Evolutionary conservation across 345 rosid species (phyloP).

Genomic region (Chamaenerion angustifolium): DNA sequence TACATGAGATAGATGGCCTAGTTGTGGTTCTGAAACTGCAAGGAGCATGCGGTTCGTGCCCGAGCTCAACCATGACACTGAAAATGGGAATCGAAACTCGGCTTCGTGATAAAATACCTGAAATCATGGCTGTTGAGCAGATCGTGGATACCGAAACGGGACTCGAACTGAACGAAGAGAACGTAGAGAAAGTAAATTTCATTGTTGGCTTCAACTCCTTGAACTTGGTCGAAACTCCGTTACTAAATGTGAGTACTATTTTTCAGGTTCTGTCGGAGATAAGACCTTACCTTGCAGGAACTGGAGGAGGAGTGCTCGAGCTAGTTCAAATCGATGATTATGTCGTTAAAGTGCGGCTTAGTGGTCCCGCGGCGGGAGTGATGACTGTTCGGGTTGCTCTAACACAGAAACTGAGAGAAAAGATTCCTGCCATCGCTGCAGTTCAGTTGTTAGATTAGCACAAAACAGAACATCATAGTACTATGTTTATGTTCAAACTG

Average conservation of each 20-base stretch:
- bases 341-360: slow-evolving; percentile 51
- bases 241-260: neutral
- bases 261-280: slow-evolving; percentile 71
- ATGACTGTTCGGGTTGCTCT: slow-evolving; percentile 88
- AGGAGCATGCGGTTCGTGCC: slow-evolving; percentile 98
- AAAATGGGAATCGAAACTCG: slow-evolving; percentile 92
- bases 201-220: neutral
- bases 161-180: slow-evolving; percentile 64
- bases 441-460: slow-evolving; percentile 60
- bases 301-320: slow-evolving; percentile 82
- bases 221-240: neutral
- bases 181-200: slow-evolving; percentile 53
- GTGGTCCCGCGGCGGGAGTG: slow-evolving; percentile 83
- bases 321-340: slow-evolving; percentile 56
- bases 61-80: slow-evolving; percentile 87
- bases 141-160: slow-evolving; percentile 71
- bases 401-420: slow-evolving; percentile 82
- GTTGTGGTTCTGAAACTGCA: slow-evolving; percentile 80
- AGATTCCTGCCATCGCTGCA: slow-evolving; percentile 65
- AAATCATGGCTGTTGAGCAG: slow-evolving; percentile 80
- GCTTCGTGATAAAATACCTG: slow-evolving; percentile 78
- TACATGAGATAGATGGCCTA: slow-evolving; percentile 90
- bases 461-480: neutral
- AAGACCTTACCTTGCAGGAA: slow-evolving; percentile 77
- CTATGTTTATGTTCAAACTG: neutral